These are phyloP conservation scores for Moricandia moricandioides DNA, from an alignment of 345 rosid genomes.

Conservation along the genomic window DNA sequence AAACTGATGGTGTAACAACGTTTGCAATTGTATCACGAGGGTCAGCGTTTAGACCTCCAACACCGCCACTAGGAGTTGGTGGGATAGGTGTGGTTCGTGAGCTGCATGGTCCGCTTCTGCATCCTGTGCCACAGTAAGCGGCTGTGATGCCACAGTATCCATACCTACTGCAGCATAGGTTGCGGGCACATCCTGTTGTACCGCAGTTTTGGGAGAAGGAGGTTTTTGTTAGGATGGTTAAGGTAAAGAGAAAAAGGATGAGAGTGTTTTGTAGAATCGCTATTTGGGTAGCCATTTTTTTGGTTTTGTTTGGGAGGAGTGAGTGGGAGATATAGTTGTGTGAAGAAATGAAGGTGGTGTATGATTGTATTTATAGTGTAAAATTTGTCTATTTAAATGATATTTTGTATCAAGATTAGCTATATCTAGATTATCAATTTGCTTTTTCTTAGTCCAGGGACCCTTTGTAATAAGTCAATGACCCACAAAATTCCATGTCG, in stretches of 20 bases:
- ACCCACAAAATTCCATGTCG: slow-evolving; percentile 9
- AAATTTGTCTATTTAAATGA: not conserved
- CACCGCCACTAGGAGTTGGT: slow-evolving; percentile 28
- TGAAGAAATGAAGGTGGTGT: slow-evolving; percentile 13
- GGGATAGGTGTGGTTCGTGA: slow-evolving; percentile 8
- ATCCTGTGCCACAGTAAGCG: slow-evolving; percentile 35
- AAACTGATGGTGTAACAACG: slow-evolving; percentile 46
- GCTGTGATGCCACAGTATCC: slow-evolving; percentile 35
- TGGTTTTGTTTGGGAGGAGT: not conserved
- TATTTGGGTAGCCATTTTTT: slow-evolving; percentile 20
- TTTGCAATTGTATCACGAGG: slow-evolving; percentile 36
- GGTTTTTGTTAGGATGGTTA: slow-evolving; percentile 20
- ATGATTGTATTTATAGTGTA: slow-evolving; percentile 29
- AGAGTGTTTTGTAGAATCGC: slow-evolving; percentile 12
- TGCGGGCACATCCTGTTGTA: slow-evolving; percentile 19
- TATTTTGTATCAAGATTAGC: not conserved
- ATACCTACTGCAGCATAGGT: slow-evolving; percentile 37
- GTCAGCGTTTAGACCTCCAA: slow-evolving; percentile 21
- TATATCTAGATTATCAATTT: slow-evolving; percentile 2
- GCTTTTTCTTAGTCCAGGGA: slow-evolving; percentile 13
- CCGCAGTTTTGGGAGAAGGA: slow-evolving; percentile 28
- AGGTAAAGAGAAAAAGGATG: slow-evolving; percentile 21
- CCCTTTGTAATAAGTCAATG: slow-evolving; percentile 16
- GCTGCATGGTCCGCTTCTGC: slow-evolving; percentile 35
- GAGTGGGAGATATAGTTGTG: not conserved